Conservation (phyloP, 2,329 filamentous ascomycete species). For the Mycocentrospora acerina region DNA sequence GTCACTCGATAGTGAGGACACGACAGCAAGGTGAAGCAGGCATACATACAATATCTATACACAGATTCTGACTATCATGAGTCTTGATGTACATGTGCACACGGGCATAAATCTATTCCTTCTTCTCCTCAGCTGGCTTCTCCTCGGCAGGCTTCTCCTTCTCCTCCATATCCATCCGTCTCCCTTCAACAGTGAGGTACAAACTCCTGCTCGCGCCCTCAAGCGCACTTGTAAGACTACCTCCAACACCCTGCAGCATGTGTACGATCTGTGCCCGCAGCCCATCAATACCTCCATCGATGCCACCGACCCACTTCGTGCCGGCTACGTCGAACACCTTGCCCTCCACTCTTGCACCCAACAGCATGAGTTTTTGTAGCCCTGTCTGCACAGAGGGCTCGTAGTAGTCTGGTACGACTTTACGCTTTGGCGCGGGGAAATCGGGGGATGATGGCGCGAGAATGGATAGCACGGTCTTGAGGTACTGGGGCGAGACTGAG, state of each 20-base stretch:
- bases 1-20: too few relatives aligned
- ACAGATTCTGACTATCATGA: not conserved
- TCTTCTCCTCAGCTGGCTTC: conserved; percentile 22
- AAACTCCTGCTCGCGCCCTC: conserved; percentile 79
- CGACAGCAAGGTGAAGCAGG: too few relatives aligned
- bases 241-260: conserved; percentile 77
- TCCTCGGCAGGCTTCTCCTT: conserved; percentile 49
- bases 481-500: conserved; percentile 76
- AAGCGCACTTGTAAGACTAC: conserved; percentile 74
- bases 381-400: conserved; percentile 78
- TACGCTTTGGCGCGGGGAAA: conserved; percentile 78
- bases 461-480: conserved; percentile 78
- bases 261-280: conserved; percentile 78
- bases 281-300: conserved; percentile 78
- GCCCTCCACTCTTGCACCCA: conserved; percentile 86
- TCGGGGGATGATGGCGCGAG: conserved; percentile 67
- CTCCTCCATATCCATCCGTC: conserved; percentile 79
- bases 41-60: too few relatives aligned
- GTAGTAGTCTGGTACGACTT: conserved; percentile 76
- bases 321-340: conserved; percentile 78
- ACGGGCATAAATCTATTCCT: conserved; percentile 10
- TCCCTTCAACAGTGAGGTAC: conserved; percentile 84
- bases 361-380: conserved; percentile 80
- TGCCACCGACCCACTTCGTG: conserved; percentile 70
- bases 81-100: conserved; percentile 20